Percentiles rank a stretch among this genome's conserved stretches.
phyloP scores from a whole-genome alignment of 805 yeast species.

The Lipomyces yamadae region DNA sequence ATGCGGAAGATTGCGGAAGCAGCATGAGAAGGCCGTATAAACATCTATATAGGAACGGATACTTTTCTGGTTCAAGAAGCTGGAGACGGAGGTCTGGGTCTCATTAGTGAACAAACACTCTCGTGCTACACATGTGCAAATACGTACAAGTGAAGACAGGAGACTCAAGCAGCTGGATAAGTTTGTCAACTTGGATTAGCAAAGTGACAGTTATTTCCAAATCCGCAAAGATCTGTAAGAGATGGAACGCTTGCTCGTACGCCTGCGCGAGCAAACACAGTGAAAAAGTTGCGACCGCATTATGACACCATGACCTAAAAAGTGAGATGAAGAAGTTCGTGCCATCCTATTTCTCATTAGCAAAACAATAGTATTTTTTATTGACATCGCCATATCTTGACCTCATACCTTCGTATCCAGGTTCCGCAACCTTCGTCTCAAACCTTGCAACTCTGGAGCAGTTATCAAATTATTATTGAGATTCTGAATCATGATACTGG shows the following conservation, averaged over 20 bases:
- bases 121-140: no score
- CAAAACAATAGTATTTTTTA: neutral
- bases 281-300: slow-evolving; percentile 85
- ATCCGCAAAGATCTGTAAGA: slow-evolving; percentile 78
- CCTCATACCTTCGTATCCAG: slow-evolving; percentile 53
- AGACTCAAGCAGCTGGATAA: slow-evolving; percentile 88
- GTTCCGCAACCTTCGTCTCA: slow-evolving; percentile 70
- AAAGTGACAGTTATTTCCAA: slow-evolving; percentile 79
- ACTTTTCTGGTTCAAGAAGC: slow-evolving; percentile 80
- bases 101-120: neutral
- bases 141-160: slow-evolving; percentile 72
- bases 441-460: slow-evolving; percentile 73
- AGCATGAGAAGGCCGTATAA: slow-evolving; percentile 92
- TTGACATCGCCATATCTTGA: neutral
- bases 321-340: slow-evolving; percentile 72
- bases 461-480: slow-evolving; percentile 84
- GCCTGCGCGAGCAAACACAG: slow-evolving; percentile 84
- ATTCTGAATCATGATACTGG: slow-evolving; percentile 81
- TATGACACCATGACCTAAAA: slow-evolving; percentile 90
- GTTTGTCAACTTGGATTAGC: slow-evolving; percentile 82
- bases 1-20: slow-evolving; percentile 91
- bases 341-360: slow-evolving; percentile 51
- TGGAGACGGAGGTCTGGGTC: slow-evolving; percentile 70
- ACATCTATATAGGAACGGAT: slow-evolving; percentile 82
- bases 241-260: slow-evolving; percentile 84